Evolutionary conservation across 2,329 filamentous ascomycete species (phyloP), one percentile per base, ranked within the genome.

Genomic region (Trichoderma gracile): DNA sequence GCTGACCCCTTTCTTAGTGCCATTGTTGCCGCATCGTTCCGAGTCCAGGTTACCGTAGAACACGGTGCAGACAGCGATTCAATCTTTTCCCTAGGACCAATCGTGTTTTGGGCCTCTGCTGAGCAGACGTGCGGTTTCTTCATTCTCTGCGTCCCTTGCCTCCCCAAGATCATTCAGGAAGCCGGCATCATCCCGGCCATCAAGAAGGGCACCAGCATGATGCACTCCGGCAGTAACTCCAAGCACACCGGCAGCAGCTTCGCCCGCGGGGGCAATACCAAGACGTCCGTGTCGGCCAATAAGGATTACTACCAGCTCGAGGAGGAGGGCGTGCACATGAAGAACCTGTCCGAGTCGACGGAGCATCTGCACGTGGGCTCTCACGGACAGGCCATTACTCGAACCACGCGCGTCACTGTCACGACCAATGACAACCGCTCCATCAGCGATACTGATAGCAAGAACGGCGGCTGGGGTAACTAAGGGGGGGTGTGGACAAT

Each of bases 401-500:
- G 45, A 2, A 61, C 58, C 21, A 61, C 58, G n/a, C 58, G 38
- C 2, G 58, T 61, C 33, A 61, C 46, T 0, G 47, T 61, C 10
- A 53, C 47, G n/a, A 53, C 47, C 7, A 33, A 61, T 23, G 57
- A 60, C 55, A 58, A 25, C 55, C 55, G 55, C 55, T 58, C 55
- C 21, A 0, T 58, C 42, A 58, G 55, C 43, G 55, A 58, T 23
- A 10, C 25, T 1, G 55, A 47, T 4, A n/a, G 55, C 55, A 58
- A 47, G 43, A n/a, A 58, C 1, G 43, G 10, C 47, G n/a, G 0
- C 3, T 58, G 55, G 55, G 55, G 25, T 23, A 46, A 23, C 10
- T 58, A 58, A n/a, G n/a, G 42, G 38, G 14, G 10, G 12, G 33
- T 14, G 30, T 47, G 55, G 25, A 47, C 55, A 5, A 58, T 25